Evolutionary conservation across 148 eudicot genomes (phyloP), one percentile per base, ranked within the genome.

Genomic region (Spergularia bocconei): DNA sequence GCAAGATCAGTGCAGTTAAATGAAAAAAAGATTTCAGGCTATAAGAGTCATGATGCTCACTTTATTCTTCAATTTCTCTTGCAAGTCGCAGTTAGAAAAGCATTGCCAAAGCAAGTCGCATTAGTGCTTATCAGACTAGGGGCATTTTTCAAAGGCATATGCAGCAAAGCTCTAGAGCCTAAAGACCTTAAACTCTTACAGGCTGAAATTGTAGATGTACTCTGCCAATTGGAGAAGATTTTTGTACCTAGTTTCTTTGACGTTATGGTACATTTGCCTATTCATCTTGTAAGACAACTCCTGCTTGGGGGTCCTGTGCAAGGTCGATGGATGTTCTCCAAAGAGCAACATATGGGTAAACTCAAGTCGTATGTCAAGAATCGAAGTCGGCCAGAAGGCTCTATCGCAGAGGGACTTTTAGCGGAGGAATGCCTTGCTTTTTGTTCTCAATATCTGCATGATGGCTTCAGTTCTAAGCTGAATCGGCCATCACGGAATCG

Each of bases 351-450:
- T 16, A 21, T 81, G 63, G 33, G 55, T 8, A 81, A 41, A 9
- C n/a, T 77, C 21, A 77, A 77, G 55, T 29, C 36, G 15, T 78
- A 77, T 74, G 64, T 78, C 1, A 59, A 72, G 11, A 82, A 78
- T 7, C 10, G 29, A 13, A 73, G 74, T 69, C 63, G 19, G 14
- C 79, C 76, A 15, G 73, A 82, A 63, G 82, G 56, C 13, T 82
- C 70, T 1, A 79, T 75, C 7, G 74, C 77, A 0, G 71, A 75
- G 36, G 79, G 65, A 7, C 75, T 71, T 38, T 13, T 79, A 2
- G 68, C 38, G 33, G 75, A 81, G 20, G 84, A 77, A 36, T 77
- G 76, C 38, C 33, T 77, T 16, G 44, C 61, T 66, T 70, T 82
- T 62, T 73, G 78, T 63, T 53, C 72, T 36, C 44, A 65, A 14